Conservation (phyloP, 768 basidiomycete species). For the Collybia nuda region DNA sequence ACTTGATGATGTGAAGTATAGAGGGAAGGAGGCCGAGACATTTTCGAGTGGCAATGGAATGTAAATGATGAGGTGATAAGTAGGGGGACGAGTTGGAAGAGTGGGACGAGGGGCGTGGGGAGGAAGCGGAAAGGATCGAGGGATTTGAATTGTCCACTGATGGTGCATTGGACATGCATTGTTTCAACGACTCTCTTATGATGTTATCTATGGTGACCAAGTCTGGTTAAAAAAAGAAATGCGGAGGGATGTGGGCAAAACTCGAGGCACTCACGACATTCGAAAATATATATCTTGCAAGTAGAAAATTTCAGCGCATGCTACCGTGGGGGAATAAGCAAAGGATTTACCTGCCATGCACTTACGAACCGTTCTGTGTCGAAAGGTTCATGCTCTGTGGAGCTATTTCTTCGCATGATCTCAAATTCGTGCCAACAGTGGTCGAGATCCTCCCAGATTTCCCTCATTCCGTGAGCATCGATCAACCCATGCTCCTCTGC, state of each 20-base stretch:
- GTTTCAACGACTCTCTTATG: conserved; percentile 80
- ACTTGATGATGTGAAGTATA: conserved; percentile 51
- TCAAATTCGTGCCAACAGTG: conserved; percentile 86
- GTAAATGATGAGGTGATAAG: conserved; percentile 45
- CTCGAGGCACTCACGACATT: conserved; percentile 62
- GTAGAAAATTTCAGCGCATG: conserved; percentile 15
- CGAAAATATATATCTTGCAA: conserved; percentile 82
- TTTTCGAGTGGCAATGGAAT: conserved; percentile 46
- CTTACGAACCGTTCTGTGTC: conserved; percentile 66
- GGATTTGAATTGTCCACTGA: conserved; percentile 19
- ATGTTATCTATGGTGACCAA: conserved; percentile 60
- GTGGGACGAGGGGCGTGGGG: conserved; percentile 46
- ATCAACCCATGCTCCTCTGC: conserved; percentile 53
- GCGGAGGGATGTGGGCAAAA: conserved; percentile 7
- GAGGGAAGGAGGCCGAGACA: conserved; percentile 51
- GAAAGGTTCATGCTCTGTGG: conserved; percentile 31
- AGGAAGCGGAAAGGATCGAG: conserved; percentile 40
- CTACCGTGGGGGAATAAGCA: conserved; percentile 4
- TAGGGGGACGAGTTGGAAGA: conserved; percentile 43
- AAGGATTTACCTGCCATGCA: conserved; percentile 75
- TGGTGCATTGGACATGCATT: conserved; percentile 34
- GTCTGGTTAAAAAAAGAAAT: conserved; percentile 6
- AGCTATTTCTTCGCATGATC: conserved; percentile 41
- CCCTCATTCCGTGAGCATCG: conserved; percentile 63
- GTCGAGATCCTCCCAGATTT: conserved; percentile 86